A percentile compares a stretch with the other conserved stretches of the same genome.
phyloP scores from a whole-genome alignment of 2,329 filamentous ascomycete species.

The Fusarium dimerum region DNA sequence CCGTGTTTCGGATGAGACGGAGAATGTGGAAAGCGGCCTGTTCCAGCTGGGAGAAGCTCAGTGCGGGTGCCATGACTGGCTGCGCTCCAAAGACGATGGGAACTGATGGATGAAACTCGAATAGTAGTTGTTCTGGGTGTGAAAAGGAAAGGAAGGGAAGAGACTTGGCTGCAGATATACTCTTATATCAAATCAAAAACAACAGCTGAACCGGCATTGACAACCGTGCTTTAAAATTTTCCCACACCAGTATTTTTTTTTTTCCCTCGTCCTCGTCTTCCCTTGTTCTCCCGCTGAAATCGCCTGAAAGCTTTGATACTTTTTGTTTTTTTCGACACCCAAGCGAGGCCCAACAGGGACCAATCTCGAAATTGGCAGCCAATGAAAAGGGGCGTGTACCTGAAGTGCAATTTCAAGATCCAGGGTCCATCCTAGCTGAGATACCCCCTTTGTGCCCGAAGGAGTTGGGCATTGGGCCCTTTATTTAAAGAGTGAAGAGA shows the following conservation, averaged over 20 bases:
- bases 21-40: slow-evolving; percentile 83
- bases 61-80: slow-evolving; percentile 23
- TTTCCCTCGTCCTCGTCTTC: too few relatives aligned
- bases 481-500: not conserved
- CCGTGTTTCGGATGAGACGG: slow-evolving; percentile 69
- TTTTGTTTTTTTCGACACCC: not conserved
- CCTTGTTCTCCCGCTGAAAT: not conserved
- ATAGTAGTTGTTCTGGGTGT: not conserved
- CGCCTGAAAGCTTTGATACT: not conserved
- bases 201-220: not conserved
- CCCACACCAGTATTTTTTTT: not conserved
- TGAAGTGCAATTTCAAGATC: not conserved
- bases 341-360: not conserved
- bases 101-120: not conserved
- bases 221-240: not conserved
- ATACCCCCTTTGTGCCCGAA: not conserved
- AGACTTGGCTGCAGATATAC: not conserved
- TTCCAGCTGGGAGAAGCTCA: slow-evolving; percentile 50
- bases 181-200: not conserved
- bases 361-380: not conserved
- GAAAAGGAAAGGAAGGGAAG: not conserved
- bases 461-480: not conserved
- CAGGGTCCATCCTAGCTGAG: not conserved
- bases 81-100: not conserved
- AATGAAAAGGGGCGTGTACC: not conserved